Conservation (phyloP, 345 rosid species). For the Syzygium grande region DNA sequence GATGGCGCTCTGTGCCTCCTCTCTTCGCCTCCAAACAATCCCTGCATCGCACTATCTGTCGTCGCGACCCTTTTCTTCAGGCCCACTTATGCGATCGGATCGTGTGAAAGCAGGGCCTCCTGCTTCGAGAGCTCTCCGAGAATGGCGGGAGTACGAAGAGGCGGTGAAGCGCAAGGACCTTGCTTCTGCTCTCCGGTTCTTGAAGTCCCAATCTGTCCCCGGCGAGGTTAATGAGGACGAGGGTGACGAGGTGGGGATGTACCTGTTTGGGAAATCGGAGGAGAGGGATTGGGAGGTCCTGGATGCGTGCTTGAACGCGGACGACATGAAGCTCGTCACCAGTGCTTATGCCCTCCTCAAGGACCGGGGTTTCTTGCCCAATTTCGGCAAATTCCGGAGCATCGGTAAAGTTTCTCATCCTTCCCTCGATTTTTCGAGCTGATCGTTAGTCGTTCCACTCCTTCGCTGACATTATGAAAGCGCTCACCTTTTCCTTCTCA, state of each 20-base stretch:
- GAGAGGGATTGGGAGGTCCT: constrained; percentile 76
- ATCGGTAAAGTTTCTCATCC: constrained; percentile 31
- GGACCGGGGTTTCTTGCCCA: constrained; percentile 54
- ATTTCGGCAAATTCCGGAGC: constrained; percentile 61
- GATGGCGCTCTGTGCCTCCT: not conserved
- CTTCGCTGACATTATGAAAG: not conserved
- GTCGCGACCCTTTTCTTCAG: not conserved
- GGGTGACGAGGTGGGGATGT: constrained; percentile 18
- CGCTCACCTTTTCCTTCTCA: not conserved
- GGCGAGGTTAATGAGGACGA: not conserved
- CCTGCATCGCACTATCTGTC: not conserved
- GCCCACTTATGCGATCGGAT: not conserved
- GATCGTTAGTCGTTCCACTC: not conserved
- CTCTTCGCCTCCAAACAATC: not conserved
- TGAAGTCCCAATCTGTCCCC: constrained; percentile 26
- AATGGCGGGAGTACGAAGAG: constrained; percentile 84
- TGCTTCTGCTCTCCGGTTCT: constrained; percentile 67
- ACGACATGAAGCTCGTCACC: constrained; percentile 81
- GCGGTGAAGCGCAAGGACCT: constrained; percentile 86
- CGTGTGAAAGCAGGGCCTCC: not conserved
- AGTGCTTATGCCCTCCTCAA: constrained; percentile 60
- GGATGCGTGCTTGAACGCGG: constrained; percentile 88
- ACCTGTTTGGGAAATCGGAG: constrained; percentile 8
- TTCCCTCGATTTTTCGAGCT: not conserved
- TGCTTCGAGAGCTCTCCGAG: constrained; percentile 12